Conservation (phyloP, 73 alveolate species). For the Tetrahymena malaccensis region DNA sequence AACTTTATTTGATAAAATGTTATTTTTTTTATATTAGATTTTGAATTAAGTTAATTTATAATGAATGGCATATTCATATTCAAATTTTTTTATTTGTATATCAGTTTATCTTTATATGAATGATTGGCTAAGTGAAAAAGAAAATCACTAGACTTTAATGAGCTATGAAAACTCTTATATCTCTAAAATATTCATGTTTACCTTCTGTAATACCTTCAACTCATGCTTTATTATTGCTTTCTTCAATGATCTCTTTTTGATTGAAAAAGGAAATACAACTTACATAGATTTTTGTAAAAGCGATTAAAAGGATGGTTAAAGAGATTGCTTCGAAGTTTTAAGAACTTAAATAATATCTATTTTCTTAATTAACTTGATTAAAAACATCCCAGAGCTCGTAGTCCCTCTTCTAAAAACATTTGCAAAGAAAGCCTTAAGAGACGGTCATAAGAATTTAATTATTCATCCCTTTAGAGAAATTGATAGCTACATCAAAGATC, state of each 20-base stretch:
- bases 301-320: neutral
- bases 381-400: conserved; percentile 26
- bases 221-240: conserved; percentile 59
- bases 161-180: conserved; percentile 46
- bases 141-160: conserved; percentile 50
- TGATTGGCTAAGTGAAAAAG: conserved; percentile 41
- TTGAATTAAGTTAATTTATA: too few relatives aligned
- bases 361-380: conserved; percentile 5
- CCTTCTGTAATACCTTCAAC: conserved; percentile 53
- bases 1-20: too few relatives aligned
- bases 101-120: conserved; percentile 1
- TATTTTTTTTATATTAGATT: too few relatives aligned
- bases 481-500: conserved; percentile 20
- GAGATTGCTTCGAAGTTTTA: conserved; percentile 35
- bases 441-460: neutral
- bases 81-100: neutral
- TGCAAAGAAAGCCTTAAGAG: neutral
- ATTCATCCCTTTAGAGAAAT: conserved; percentile 17
- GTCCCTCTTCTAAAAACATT: conserved; percentile 6
- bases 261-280: neutral
- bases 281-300: neutral
- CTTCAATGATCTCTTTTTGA: neutral
- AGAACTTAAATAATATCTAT: conserved; percentile 33
- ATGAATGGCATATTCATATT: too few relatives aligned
- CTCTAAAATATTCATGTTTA: conserved; percentile 43